These are phyloP conservation scores for Solanum verrucosum DNA, from an alignment of 257 asterid species.

Conservation along the genomic window DNA sequence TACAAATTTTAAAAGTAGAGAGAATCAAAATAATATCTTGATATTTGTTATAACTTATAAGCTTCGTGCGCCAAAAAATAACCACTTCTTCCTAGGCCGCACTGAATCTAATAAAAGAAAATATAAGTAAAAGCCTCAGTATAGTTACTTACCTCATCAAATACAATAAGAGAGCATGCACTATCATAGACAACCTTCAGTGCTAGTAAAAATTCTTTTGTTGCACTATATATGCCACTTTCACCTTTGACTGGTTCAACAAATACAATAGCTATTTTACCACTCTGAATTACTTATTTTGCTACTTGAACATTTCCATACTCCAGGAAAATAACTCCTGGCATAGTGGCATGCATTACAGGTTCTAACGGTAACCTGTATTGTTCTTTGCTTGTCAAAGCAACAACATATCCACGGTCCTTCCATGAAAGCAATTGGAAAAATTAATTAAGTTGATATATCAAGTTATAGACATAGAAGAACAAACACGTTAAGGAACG, in stretches of 20 bases:
- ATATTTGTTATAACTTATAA: constrained; percentile 24
- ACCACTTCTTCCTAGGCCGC: constrained; percentile 88
- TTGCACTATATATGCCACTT: no score
- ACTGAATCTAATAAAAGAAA: constrained; percentile 54
- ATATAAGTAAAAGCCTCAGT: neutral
- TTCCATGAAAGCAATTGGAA: constrained; percentile 74
- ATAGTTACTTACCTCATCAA: constrained; percentile 63
- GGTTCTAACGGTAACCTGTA: constrained; percentile 84
- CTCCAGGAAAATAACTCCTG: constrained; percentile 74
- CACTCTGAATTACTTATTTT: constrained; percentile 30
- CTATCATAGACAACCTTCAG: constrained; percentile 37
- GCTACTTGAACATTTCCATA: constrained; percentile 69
- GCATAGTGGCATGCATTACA: constrained; percentile 39
- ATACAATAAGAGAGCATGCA: constrained; percentile 61
- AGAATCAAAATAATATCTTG: constrained; percentile 39
- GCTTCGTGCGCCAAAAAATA: constrained; percentile 89
- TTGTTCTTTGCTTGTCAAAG: constrained; percentile 84
- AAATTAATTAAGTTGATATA: constrained; percentile 22
- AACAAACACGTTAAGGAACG: neutral
- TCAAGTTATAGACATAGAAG: neutral
- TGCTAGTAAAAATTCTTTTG: no score
- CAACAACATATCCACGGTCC: constrained; percentile 85
- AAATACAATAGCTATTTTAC: no score
- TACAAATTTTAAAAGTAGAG: no score
- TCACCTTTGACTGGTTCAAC: no score